Evolutionary conservation across 192 early-diverging fungal species (phyloP).

Genomic region (Coemansia sp.): DNA sequence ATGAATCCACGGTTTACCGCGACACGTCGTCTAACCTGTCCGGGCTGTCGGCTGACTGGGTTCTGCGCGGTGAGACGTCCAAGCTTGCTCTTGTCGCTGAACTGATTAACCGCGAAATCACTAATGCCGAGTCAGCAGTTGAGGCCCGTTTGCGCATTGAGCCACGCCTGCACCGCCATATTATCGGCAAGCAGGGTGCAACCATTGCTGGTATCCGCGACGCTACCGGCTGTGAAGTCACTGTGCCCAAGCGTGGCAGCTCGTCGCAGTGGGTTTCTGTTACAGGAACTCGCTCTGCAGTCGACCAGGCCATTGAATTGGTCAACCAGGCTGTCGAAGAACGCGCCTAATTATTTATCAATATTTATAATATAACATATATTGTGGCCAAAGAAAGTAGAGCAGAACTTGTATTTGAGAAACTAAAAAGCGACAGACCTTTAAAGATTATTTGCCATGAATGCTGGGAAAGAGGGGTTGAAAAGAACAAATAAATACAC

Average conservation of each 20-base stretch:
- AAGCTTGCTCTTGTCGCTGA: conserved; percentile 52
- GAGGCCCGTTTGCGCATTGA: conserved; percentile 54
- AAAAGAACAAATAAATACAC: too few species aligned
- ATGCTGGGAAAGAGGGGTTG: too few species aligned
- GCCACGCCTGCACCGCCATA: conserved; percentile 59
- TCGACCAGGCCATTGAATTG: conserved; percentile 36
- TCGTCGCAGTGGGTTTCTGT: conserved; percentile 28
- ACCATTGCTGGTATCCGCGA: conserved; percentile 72
- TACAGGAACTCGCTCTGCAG: conserved; percentile 23
- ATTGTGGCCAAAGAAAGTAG: too few species aligned
- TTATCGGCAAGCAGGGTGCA: conserved; percentile 74
- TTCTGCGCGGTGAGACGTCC: conserved; percentile 56
- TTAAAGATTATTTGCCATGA: too few species aligned
- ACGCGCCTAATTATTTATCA: conserved; percentile 19
- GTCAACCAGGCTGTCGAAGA: conserved; percentile 44
- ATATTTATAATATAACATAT: background rate
- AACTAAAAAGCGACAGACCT: too few species aligned
- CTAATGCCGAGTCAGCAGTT: background rate
- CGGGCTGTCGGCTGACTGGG: conserved; percentile 47
- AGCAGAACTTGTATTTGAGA: too few species aligned
- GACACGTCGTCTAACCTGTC: conserved; percentile 15
- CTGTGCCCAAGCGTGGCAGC: conserved; percentile 57
- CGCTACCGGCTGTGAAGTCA: conserved; percentile 63
- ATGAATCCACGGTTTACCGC: conserved; percentile 25
- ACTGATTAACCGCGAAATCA: conserved; percentile 22